phyloP scores from a whole-genome alignment of 164 flowering plant species.

The grape (Vitis vinifera) region ASM3070453v1 NC_081818.1:23352001-23352500 shows the following conservation, averaged over 20 bases:
- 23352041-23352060: conserved; percentile 81
- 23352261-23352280: conserved; percentile 16
- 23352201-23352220: too few relatives aligned
- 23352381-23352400: conserved; percentile 1
- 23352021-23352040: background rate
- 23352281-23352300: conserved; percentile 28
- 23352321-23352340: conserved; percentile 34
- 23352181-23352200: too few relatives aligned
- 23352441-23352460: background rate
- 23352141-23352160: conserved; percentile 63
- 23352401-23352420: conserved; percentile 4
- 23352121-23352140: conserved; percentile 79
- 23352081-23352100: conserved; percentile 52
- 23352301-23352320: conserved; percentile 33
- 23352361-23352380: conserved; percentile 7
- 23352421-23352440: conserved; percentile 29
- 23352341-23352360: conserved; percentile 16
- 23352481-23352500: background rate
- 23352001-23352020: background rate
- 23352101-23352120: conserved; percentile 72
- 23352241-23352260: background rate
- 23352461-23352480: background rate
- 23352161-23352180: background rate
- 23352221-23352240: too few relatives aligned
- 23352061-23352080: conserved; percentile 62